phyloP scores from a whole-genome alignment of 2,329 filamentous ascomycete genomes.

The Diaporthe humulicola region DNA sequence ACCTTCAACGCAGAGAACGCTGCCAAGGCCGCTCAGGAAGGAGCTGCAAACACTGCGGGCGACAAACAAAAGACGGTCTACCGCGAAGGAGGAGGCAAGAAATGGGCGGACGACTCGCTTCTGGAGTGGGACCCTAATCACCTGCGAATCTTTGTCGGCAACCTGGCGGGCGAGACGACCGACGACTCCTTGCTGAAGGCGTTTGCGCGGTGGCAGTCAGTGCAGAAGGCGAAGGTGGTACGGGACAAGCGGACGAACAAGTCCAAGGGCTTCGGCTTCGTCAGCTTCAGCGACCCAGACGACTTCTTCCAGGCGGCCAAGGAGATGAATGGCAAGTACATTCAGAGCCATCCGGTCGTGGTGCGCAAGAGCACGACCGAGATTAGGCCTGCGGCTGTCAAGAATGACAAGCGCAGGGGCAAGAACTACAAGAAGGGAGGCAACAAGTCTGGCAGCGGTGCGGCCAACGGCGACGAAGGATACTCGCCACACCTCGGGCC shows the following conservation, averaged over 20 bases:
- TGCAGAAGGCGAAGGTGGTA: slow-evolving; percentile 93
- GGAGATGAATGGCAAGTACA: slow-evolving; percentile 99
- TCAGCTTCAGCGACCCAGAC: slow-evolving; percentile 94
- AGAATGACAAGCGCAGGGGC: slow-evolving; percentile 69
- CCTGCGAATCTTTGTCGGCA: slow-evolving; percentile 95
- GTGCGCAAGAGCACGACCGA: slow-evolving; percentile 92
- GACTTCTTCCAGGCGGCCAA: slow-evolving; percentile 97
- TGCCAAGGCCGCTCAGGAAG: slow-evolving; percentile 55
- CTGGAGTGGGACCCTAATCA: slow-evolving; percentile 97
- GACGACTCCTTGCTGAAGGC: slow-evolving; percentile 96
- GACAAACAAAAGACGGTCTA: slow-evolving; percentile 88
- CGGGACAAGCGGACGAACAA: slow-evolving; percentile 97
- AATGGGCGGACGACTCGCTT: slow-evolving; percentile 89
- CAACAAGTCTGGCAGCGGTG: slow-evolving; percentile 49
- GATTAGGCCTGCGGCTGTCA: slow-evolving; percentile 81
- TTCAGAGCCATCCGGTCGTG: slow-evolving; percentile 93
- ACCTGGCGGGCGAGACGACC: slow-evolving; percentile 96
- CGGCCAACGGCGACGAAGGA: slow-evolving; percentile 46
- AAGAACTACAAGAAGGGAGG: slow-evolving; percentile 60
- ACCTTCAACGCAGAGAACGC: slow-evolving; percentile 48
- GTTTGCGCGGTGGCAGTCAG: slow-evolving; percentile 87
- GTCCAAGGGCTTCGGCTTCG: slow-evolving; percentile 96
- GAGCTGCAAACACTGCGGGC: slow-evolving; percentile 62
- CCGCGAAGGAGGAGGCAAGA: slow-evolving; percentile 89
- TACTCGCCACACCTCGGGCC: slow-evolving; percentile 68